These are phyloP conservation scores for Xylaria polymorpha DNA, from an alignment of 2,329 filamentous ascomycete species.

Conservation along the genomic window DNA sequence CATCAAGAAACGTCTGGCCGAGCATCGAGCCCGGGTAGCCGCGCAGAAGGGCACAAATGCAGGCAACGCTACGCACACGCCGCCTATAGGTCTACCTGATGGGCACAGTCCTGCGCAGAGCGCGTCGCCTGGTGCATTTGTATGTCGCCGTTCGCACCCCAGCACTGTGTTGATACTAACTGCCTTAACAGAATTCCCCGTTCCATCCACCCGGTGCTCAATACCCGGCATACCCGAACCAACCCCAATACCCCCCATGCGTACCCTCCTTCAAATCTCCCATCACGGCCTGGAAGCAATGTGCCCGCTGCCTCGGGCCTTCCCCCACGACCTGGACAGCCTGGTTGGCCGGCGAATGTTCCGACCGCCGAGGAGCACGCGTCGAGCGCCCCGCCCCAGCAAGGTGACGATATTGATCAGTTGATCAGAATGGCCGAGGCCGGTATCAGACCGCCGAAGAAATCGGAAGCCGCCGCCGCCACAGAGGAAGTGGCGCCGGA, in stretches of 20 bases:
- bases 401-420: conserved; percentile 72
- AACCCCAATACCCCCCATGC: conserved; percentile 53
- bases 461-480: conserved; percentile 50
- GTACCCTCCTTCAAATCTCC: conserved; percentile 58
- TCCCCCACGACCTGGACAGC: conserved; percentile 57
- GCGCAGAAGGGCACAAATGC: conserved; percentile 69
- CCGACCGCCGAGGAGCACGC: conserved; percentile 62
- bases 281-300: conserved; percentile 58
- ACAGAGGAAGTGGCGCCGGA: conserved; percentile 61
- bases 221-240: conserved; percentile 55
- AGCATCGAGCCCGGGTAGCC: conserved; percentile 76
- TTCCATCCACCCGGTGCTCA: conserved; percentile 57
- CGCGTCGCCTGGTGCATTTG: conserved; percentile 66
- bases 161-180: conserved; percentile 18
- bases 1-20: conserved; percentile 81
- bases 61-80: conserved; percentile 62
- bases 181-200: conserved; percentile 52
- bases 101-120: conserved; percentile 63
- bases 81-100: conserved; percentile 57
- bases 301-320: conserved; percentile 56
- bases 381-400: conserved; percentile 56
- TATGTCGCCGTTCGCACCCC: conserved; percentile 58
- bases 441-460: conserved; percentile 64
- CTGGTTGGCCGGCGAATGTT: conserved; percentile 52
- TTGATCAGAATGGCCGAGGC: conserved; percentile 73